Conservation (phyloP, 2,329 filamentous ascomycete genomes). For the Epichloe baconii region DNA sequence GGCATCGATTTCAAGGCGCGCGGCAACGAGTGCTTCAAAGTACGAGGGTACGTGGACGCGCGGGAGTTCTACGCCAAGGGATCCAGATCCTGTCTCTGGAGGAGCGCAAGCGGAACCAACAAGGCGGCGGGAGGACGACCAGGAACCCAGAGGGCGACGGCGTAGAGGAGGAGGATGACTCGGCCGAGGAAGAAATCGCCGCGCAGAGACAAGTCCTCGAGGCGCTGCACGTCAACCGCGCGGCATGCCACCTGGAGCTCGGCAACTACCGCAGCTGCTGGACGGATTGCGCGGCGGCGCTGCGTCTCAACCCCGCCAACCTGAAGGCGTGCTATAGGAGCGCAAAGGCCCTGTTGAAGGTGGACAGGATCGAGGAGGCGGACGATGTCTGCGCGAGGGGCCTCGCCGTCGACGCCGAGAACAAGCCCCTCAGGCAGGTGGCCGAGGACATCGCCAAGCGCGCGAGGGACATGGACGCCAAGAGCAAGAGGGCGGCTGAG, state of each 20-base stretch:
- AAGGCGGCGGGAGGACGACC: slow-evolving; percentile 19
- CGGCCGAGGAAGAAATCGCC: slow-evolving; percentile 40
- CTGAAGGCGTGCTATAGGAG: slow-evolving; percentile 88
- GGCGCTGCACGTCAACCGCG: slow-evolving; percentile 72
- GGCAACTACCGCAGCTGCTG: slow-evolving; percentile 81
- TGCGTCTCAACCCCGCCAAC: slow-evolving; percentile 68
- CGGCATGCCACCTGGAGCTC: slow-evolving; percentile 77
- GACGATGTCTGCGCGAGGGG: slow-evolving; percentile 66
- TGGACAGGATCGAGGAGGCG: slow-evolving; percentile 70
- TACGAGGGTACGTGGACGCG: slow-evolving; percentile 65
- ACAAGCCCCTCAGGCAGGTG: slow-evolving; percentile 51
- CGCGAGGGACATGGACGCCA: slow-evolving; percentile 39
- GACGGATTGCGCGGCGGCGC: slow-evolving; percentile 66
- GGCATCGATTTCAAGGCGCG: slow-evolving; percentile 76
- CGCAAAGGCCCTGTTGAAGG: slow-evolving; percentile 60
- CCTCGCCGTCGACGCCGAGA: slow-evolving; percentile 56
- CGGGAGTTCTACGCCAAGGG: slow-evolving; percentile 87
- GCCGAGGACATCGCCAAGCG: slow-evolving; percentile 49
- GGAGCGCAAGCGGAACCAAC: slow-evolving; percentile 34
- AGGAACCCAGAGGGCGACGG: slow-evolving; percentile 19
- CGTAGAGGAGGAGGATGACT: slow-evolving; percentile 14
- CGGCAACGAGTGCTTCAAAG: slow-evolving; percentile 77
- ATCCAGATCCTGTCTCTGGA: slow-evolving; percentile 56
- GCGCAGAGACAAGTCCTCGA: slow-evolving; percentile 56
- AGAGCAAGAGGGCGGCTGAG: slow-evolving; percentile 42